Evolutionary conservation across 345 rosid species (phyloP).

Genomic region (Jatropha curcas): DNA sequence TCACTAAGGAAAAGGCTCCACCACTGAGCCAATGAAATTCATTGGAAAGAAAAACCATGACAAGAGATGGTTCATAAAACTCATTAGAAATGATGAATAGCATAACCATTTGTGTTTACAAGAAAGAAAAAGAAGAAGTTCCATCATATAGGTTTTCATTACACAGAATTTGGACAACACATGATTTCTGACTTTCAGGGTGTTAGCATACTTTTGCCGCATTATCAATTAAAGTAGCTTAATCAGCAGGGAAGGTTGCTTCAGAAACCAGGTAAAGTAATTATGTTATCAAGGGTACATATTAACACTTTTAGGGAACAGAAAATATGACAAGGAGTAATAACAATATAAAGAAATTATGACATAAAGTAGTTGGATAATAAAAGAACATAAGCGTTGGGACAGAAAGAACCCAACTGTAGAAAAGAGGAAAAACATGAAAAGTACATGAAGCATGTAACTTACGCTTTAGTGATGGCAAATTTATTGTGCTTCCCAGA

Average conservation of each 20-base stretch:
- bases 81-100: not conserved
- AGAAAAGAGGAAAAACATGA: not conserved
- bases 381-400: not conserved
- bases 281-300: not conserved
- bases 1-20: slow-evolving; percentile 48
- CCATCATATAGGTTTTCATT: too few relatives aligned
- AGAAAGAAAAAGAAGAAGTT: not conserved
- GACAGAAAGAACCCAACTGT: too few relatives aligned
- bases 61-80: slow-evolving; percentile 5
- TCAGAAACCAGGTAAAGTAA: too few relatives aligned
- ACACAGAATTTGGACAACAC: too few relatives aligned
- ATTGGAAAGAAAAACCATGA: not conserved
- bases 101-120: not conserved
- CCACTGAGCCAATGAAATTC: slow-evolving; percentile 12
- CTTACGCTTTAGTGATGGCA: slow-evolving; percentile 81
- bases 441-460: slow-evolving; percentile 13
- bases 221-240: not conserved
- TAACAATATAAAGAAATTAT: too few relatives aligned
- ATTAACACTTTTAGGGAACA: not conserved
- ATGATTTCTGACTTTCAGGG: too few relatives aligned
- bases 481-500: slow-evolving; percentile 95
- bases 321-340: not conserved
- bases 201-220: not conserved
- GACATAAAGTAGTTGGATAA: not conserved
- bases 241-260: not conserved